A percentile compares a stretch with the other conserved stretches of the same genome.
Evolutionary conservation across 441 rosid genomes (phyloP).

Genomic region (Adansonia rubrostipa): DNA sequence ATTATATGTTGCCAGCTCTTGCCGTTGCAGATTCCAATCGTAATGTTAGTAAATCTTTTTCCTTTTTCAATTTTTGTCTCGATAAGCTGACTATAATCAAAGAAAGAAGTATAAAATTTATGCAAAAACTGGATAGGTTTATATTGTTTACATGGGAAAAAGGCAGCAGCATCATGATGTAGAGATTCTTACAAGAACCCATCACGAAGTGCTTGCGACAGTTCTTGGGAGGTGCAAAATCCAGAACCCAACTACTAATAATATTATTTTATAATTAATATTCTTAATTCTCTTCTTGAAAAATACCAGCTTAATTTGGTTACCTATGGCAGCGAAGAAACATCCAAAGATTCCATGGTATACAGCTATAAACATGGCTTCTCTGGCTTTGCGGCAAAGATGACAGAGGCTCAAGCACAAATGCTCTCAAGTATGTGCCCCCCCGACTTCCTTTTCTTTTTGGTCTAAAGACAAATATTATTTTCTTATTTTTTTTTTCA

Average conservation of each 20-base stretch:
- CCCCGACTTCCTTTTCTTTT: not conserved
- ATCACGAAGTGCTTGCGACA: slow-evolving; percentile 49
- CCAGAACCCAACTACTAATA: not conserved
- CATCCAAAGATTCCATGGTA: slow-evolving; percentile 50
- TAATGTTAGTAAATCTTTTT: slow-evolving; percentile 22
- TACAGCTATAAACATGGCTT: slow-evolving; percentile 75
- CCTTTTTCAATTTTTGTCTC: no score
- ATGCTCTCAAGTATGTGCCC: slow-evolving; percentile 46
- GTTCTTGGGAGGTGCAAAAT: slow-evolving; percentile 46
- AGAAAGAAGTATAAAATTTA: not conserved
- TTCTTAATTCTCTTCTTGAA: not conserved
- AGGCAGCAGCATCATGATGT: slow-evolving; percentile 39
- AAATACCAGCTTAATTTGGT: not conserved
- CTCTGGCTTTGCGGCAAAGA: slow-evolving; percentile 74
- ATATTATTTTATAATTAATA: no score
- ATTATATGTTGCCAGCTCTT: slow-evolving; percentile 15
- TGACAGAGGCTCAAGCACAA: slow-evolving; percentile 56
- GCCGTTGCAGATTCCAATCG: slow-evolving; percentile 3
- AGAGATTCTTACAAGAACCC: slow-evolving; percentile 34
- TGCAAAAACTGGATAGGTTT: slow-evolving; percentile 38
- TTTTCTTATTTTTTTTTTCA: not conserved
- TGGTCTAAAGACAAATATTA: not conserved
- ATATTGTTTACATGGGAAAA: slow-evolving; percentile 52
- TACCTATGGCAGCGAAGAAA: slow-evolving; percentile 47
- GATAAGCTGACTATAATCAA: not conserved